Evolutionary conservation across 2,329 filamentous ascomycete genomes (phyloP).

Genomic region (Xylariales sp.): DNA sequence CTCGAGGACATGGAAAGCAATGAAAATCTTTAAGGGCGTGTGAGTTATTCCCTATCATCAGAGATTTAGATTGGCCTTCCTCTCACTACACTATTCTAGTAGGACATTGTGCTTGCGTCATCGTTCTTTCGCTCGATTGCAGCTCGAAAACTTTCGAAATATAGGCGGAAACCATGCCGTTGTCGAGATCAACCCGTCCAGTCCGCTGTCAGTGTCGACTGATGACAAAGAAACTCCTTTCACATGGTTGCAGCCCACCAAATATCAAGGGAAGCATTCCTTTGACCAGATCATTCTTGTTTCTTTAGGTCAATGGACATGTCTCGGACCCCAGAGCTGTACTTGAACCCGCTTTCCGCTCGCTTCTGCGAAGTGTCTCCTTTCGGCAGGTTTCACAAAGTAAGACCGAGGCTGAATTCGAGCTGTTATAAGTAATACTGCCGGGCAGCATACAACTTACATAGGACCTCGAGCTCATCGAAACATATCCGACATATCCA

Average conservation of each 20-base stretch:
- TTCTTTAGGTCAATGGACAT: neutral
- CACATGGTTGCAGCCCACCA: neutral
- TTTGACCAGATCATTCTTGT: conserved; percentile 6
- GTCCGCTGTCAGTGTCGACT: neutral
- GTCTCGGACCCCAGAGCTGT: neutral
- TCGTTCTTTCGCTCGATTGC: neutral
- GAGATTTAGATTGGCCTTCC: neutral
- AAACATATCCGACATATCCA: too few species aligned
- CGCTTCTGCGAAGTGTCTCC: neutral
- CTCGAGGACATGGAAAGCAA: neutral
- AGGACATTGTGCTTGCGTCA: neutral
- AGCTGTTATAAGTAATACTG: too few species aligned
- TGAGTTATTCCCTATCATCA: neutral
- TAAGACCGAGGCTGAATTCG: too few species aligned
- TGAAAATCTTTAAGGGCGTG: neutral
- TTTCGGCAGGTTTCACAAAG: neutral
- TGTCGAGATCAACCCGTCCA: neutral
- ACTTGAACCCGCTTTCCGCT: neutral
- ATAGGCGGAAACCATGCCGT: neutral
- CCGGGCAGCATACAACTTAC: conserved; percentile 4
- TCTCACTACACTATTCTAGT: neutral
- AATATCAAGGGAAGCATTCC: neutral
- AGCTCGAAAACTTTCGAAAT: neutral
- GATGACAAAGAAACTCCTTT: neutral
- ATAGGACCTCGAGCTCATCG: too few species aligned